Percentiles rank a stretch among this genome's conserved stretches.
Conservation (phyloP, 768 basidiomycete genomes). For the Myochromella boudieri region DNA sequence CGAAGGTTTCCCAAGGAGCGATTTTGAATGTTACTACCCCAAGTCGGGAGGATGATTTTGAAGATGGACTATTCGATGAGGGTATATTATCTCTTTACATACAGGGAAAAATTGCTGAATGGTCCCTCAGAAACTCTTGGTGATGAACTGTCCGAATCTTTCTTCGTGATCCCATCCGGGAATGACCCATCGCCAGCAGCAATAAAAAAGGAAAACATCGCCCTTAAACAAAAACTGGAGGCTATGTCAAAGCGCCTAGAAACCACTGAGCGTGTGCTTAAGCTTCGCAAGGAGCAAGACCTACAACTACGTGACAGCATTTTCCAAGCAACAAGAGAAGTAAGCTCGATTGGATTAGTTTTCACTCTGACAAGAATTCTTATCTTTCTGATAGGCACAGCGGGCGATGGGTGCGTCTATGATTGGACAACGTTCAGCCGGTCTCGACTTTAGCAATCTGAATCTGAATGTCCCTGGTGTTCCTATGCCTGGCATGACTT, state of each 20-base stretch:
- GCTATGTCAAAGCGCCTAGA: constrained; percentile 57
- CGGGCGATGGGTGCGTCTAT: constrained; percentile 73
- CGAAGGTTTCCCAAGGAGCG: constrained; percentile 15
- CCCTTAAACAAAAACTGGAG: constrained; percentile 62
- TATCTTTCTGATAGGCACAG: constrained; percentile 56
- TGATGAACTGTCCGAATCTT: constrained; percentile 78
- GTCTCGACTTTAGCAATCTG: constrained; percentile 52
- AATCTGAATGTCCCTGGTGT: constrained; percentile 59
- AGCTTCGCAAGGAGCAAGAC: constrained; percentile 77
- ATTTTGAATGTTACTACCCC: constrained; percentile 14
- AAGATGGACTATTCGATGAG: constrained; percentile 65
- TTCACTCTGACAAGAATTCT: neutral
- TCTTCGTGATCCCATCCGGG: constrained; percentile 69
- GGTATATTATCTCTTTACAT: constrained; percentile 41
- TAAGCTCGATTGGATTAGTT: constrained; percentile 15
- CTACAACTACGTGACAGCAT: constrained; percentile 79
- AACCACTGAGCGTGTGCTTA: constrained; percentile 60
- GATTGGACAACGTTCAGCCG: constrained; percentile 47
- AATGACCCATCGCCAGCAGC: constrained; percentile 46
- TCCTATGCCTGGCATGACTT: constrained; percentile 47
- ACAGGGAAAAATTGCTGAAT: neutral
- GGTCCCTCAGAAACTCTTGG: constrained; percentile 31
- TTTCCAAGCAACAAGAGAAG: constrained; percentile 67
- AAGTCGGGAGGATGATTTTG: constrained; percentile 48
- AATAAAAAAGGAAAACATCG: constrained; percentile 66